Evolutionary conservation across 2,329 filamentous ascomycete genomes (phyloP), one percentile per base, ranked within the genome.

Genomic region (Verticillium zaregamsianum): DNA sequence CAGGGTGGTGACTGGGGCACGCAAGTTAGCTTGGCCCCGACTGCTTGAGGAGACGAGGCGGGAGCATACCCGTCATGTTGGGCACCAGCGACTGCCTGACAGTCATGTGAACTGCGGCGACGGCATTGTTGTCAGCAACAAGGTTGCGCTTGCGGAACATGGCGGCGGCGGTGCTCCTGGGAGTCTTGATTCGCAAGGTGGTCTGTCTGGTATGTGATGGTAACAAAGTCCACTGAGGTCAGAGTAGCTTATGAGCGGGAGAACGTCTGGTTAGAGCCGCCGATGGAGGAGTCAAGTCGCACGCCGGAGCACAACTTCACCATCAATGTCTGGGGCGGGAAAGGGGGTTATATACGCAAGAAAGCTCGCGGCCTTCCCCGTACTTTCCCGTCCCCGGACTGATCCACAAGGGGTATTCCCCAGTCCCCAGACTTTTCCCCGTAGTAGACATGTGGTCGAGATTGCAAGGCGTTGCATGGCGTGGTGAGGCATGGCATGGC

Each of bases 1-100:
- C 15, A 82, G 70, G 28, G 79, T 73, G 0, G 80, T 82, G 23
- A 82, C 80, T 31, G 33, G 14, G 37, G 37, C 14, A n/a, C 14
- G 37, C 6, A 15, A 17, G 15, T 40, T 15, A 40, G 37, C 37
- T 12, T 15, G 17, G 37, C 6, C 15, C 37, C 4, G 78, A 78
- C 65, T 72, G 20, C 15, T 61, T 64, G 49, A 1, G 63, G 59
- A 14, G 63, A 39, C 63, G 39, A 12, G n/a, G 55, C 9, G 28
- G 9, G 28, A 33, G 31, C 59, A 33, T 55, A 70, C 68, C 66
- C 14, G 71, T 65, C 31, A 68, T 37, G 63, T 71, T 71, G 54
- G 72, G 72, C 28, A 74, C 31, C n/a, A 76, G 62, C 2, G 73
- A 74, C 67, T 74, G 73, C 58, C 65, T 70, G 55, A 70, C 59